These are phyloP conservation scores for Ogataea corticis DNA, from an alignment of 805 yeast genomes.

Conservation along the genomic window DNA sequence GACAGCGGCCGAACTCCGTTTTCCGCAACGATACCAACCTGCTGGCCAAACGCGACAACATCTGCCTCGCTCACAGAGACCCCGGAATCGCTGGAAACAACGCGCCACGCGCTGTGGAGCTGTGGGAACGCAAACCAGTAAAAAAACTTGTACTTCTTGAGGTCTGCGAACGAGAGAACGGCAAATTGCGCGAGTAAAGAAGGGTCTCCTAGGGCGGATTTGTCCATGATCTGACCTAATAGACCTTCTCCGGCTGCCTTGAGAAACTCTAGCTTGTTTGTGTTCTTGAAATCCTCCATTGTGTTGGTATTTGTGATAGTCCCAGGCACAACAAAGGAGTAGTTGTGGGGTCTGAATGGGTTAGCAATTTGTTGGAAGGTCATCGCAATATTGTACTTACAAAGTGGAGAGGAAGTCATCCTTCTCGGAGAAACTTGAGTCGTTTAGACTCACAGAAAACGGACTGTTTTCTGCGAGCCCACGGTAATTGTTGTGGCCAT, in stretches of 20 bases:
- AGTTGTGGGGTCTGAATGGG: constrained; percentile 14
- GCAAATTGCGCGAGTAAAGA: constrained; percentile 43
- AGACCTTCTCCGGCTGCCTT: constrained; percentile 34
- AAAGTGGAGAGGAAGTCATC: constrained; percentile 11
- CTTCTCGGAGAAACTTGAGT: constrained; percentile 33
- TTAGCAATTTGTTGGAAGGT: not conserved
- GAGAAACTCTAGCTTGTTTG: constrained; percentile 65
- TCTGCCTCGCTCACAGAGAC: not conserved
- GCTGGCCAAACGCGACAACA: constrained; percentile 9
- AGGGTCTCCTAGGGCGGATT: constrained; percentile 41
- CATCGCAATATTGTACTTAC: constrained; percentile 14
- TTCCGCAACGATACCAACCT: constrained; percentile 15
- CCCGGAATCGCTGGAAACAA: constrained; percentile 11
- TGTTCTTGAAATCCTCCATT: constrained; percentile 74
- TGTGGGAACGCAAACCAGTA: constrained; percentile 90
- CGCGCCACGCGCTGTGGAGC: constrained; percentile 53
- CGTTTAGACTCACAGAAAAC: constrained; percentile 33
- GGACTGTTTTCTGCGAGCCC: constrained; percentile 32
- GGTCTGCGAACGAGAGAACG: constrained; percentile 76
- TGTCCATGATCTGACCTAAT: constrained; percentile 33
- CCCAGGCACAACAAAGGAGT: constrained; percentile 36
- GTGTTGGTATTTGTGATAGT: constrained; percentile 67
- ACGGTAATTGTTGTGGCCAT: constrained; percentile 40
- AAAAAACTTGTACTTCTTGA: constrained; percentile 82
- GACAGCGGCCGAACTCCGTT: constrained; percentile 12